Evolutionary conservation across 441 rosid species (phyloP).

Genomic region (Brassica balearica): DNA sequence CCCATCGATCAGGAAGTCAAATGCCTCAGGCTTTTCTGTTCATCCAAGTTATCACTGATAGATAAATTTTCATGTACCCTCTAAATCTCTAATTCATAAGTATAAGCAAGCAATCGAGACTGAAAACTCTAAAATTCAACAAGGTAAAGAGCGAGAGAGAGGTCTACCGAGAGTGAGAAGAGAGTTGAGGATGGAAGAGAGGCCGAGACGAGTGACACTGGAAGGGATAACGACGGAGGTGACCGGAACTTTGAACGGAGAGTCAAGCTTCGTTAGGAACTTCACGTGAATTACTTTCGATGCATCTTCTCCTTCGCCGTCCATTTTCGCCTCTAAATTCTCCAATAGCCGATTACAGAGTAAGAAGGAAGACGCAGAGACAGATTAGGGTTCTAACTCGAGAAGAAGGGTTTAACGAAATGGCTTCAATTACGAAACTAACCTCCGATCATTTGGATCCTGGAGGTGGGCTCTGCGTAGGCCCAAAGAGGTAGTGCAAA

Average conservation of each 20-base stretch:
- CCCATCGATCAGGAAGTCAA: conserved; percentile 91
- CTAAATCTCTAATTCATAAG: background rate
- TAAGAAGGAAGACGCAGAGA: conserved; percentile 3
- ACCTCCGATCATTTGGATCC: background rate
- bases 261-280: conserved; percentile 77
- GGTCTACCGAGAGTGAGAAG: conserved; percentile 65
- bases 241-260: conserved; percentile 61
- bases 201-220: conserved; percentile 82
- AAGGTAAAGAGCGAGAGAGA: background rate
- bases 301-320: conserved; percentile 56
- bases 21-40: conserved; percentile 72
- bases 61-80: no score
- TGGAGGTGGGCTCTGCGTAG: background rate
- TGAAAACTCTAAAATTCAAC: background rate
- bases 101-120: background rate
- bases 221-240: conserved; percentile 80
- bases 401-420: conserved; percentile 31
- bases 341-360: conserved; percentile 15
- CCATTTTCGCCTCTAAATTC: conserved; percentile 45
- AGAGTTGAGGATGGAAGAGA: conserved; percentile 80
- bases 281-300: conserved; percentile 72
- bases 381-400: conserved; percentile 37
- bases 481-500: background rate
- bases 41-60: conserved; percentile 14
- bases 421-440: background rate